These are phyloP conservation scores for Hydnomerulius pinastri DNA, from an alignment of 768 basidiomycete genomes.

Conservation along the genomic window DNA sequence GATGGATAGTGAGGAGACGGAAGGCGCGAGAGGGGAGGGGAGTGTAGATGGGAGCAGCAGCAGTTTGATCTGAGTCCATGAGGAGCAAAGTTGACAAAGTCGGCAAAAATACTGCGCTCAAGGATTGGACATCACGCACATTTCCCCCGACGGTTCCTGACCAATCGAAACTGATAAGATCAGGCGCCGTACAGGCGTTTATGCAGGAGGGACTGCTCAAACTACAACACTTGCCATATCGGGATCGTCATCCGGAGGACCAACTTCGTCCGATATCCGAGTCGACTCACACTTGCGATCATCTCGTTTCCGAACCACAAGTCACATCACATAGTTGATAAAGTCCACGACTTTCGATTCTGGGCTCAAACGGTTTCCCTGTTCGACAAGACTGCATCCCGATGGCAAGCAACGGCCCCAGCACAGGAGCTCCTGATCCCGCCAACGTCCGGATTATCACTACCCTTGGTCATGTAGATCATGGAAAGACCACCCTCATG, in stretches of 20 bases:
- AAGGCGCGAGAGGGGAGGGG: background rate
- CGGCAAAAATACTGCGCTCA: too few relatives aligned
- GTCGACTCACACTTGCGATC: background rate
- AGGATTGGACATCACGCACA: too few relatives aligned
- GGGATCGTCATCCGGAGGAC: too few relatives aligned
- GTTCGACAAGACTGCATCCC: background rate
- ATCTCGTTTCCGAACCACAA: background rate
- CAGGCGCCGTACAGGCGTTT: too few relatives aligned
- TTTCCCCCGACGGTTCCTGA: too few relatives aligned
- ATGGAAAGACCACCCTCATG: conserved; percentile 96
- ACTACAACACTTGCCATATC: background rate
- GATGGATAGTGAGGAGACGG: conserved; percentile 3
- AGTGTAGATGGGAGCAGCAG: too few relatives aligned
- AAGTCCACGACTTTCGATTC: background rate
- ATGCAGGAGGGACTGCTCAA: too few relatives aligned
- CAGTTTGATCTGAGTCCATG: too few relatives aligned
- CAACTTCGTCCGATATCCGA: too few relatives aligned
- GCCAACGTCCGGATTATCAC: conserved; percentile 75
- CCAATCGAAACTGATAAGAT: too few relatives aligned
- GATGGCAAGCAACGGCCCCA: conserved; percentile 23
- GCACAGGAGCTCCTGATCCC: conserved; percentile 29
- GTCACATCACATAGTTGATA: background rate
- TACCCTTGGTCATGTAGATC: conserved; percentile 89
- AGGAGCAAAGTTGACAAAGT: too few relatives aligned
- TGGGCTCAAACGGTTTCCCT: background rate